Evolutionary conservation across 805 yeast species (phyloP), one percentile per base, ranked within the genome.

Genomic region (Kodamaea fukazawae): DNA sequence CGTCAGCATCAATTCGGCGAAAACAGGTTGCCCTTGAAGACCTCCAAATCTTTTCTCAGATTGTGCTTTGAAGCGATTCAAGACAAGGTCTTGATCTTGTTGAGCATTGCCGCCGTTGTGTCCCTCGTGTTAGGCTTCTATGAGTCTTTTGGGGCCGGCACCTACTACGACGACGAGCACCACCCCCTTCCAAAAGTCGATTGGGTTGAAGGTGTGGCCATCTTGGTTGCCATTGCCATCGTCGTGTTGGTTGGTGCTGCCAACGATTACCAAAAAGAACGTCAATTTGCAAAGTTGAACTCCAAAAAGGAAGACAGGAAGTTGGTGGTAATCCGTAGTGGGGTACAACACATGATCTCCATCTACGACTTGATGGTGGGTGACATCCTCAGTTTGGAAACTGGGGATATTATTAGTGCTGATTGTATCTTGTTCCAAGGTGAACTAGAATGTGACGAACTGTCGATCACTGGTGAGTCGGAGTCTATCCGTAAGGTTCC

Each of bases 121-220:
- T 89, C 98, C 0, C 73, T 93, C 36, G 91, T 95, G 0, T 66
- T 93, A 36, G 99, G 99, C 0, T 70, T 93, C 6, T 93, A 93
- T 59, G 95, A 93, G 63, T 81, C 95, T 2, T 84, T 89, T 65
- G 96, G 95, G 30, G 86, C 85, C 48, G 89, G 83, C 0, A 71
- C 86, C 0, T 79, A 78, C 55, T 76, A 76, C 51, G 96, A 91
- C 59, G 79, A 76, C 4, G 86, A 87, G 47, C 96, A 96, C 18
- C 71, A 78, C 15, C 70, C 78, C 14, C 60, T 80, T 40, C 96
- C 97, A 12, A 78, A 81, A 53, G 95, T 93, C 23, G 96, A 91
- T 54, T 93, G 98, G 97, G 96, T 95, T 34, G 99, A 93, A 69
- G 99, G 99, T 51, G 96, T 90, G 28, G 99, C 99, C 29, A 93